A percentile compares a stretch with the other conserved stretches of the same genome.
phyloP scores from a whole-genome alignment of 2,329 filamentous ascomycete species.

The Xylariaceae sp. region DNA sequence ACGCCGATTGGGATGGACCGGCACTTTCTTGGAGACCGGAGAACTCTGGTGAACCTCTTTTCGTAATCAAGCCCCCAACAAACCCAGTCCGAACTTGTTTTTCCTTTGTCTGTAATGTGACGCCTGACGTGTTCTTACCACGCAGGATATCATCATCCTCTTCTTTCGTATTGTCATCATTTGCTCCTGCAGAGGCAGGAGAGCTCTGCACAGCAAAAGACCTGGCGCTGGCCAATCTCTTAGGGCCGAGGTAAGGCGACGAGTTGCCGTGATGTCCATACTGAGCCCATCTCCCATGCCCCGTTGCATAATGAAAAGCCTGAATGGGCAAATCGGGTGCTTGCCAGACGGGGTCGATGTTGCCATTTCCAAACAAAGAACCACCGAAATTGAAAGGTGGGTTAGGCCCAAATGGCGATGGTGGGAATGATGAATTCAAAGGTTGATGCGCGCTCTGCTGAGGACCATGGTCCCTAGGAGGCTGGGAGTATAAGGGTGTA shows the following conservation, averaged over 20 bases:
- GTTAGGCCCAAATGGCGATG: constrained; percentile 16
- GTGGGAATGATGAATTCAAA: constrained; percentile 20
- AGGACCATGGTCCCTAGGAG: constrained; percentile 8
- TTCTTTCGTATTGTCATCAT: constrained; percentile 20
- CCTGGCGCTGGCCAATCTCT: constrained; percentile 18
- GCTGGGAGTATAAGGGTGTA: constrained; percentile 1
- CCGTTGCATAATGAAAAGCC: constrained; percentile 12
- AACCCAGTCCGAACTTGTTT: neutral
- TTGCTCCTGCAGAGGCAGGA: constrained; percentile 3
- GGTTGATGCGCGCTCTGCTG: constrained; percentile 14
- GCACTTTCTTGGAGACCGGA: neutral
- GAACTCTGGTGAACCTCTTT: neutral
- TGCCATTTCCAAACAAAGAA: constrained; percentile 14
- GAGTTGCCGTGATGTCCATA: constrained; percentile 1
- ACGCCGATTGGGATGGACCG: too few relatives aligned
- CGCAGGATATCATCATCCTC: constrained; percentile 30
- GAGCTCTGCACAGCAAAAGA: constrained; percentile 11
- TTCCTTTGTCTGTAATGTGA: neutral
- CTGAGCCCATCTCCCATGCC: constrained; percentile 3
- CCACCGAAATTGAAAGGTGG: constrained; percentile 21
- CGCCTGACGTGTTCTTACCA: constrained; percentile 2
- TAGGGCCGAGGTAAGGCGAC: constrained; percentile 4
- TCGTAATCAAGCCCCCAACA: neutral
- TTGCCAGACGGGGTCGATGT: constrained; percentile 39
- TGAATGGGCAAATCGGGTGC: constrained; percentile 28